Conservation (phyloP, 1,139 yeast species). For the Debaryomycetaceae sp. region DNA sequence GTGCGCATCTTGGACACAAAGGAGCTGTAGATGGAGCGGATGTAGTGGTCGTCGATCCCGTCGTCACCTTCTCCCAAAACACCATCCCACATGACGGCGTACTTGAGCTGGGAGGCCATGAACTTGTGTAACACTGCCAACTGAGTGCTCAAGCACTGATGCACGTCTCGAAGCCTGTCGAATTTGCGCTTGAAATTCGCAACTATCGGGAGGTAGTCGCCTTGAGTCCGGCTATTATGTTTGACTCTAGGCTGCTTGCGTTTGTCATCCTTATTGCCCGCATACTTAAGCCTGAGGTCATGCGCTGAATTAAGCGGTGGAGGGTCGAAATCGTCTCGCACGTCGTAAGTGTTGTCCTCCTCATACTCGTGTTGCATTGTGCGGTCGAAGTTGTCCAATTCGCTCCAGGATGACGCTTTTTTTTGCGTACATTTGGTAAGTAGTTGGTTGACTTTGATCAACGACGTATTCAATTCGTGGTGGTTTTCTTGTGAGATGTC, state of each 20-base stretch:
- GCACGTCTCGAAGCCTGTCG: conserved; percentile 5
- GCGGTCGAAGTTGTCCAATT: conserved; percentile 7
- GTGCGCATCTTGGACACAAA: conserved; percentile 14
- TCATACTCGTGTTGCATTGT: background rate
- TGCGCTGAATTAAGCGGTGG: conserved; percentile 1
- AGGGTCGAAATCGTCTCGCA: background rate
- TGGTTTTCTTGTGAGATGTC: conserved; percentile 6
- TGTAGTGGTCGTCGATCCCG: conserved; percentile 7
- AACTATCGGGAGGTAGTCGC: conserved; percentile 1
- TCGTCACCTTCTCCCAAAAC: conserved; percentile 10
- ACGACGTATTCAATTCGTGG: conserved; percentile 11
- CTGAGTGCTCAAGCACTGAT: conserved; percentile 4
- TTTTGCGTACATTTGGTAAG: conserved; percentile 8
- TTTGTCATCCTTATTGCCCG: conserved; percentile 1
- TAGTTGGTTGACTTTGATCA: conserved; percentile 15
- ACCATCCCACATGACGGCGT: conserved; percentile 15
- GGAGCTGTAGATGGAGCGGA: conserved; percentile 16
- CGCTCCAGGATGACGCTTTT: conserved; percentile 11
- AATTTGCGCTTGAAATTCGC: conserved; percentile 7
- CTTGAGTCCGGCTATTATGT: background rate
- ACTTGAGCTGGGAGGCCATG: conserved; percentile 11
- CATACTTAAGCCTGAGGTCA: conserved; percentile 2
- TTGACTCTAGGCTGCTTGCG: background rate
- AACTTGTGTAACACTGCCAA: conserved; percentile 7
- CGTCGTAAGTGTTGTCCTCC: background rate